Evolutionary conservation across 2,329 filamentous ascomycete species (phyloP).

Genomic region (Beauveria sp.): DNA sequence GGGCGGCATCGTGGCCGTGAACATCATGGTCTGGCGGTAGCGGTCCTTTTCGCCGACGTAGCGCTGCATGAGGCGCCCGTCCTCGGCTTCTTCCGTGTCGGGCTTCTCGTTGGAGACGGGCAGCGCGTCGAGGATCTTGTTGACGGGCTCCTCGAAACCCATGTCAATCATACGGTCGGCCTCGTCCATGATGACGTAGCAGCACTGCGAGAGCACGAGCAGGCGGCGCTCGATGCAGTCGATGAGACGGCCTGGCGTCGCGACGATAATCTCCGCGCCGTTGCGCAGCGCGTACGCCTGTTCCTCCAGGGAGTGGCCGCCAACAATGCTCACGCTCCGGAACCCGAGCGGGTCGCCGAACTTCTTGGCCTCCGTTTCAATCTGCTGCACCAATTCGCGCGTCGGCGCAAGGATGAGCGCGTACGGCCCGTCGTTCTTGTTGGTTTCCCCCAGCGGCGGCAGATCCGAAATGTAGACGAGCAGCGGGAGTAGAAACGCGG

Average conservation of each 20-base stretch:
- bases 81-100: conserved; percentile 84
- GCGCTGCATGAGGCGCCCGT: conserved; percentile 74
- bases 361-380: conserved; percentile 87
- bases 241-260: conserved; percentile 93
- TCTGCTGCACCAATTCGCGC: conserved; percentile 94
- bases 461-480: conserved; percentile 92
- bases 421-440: conserved; percentile 92
- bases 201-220: conserved; percentile 89
- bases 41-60: conserved; percentile 67
- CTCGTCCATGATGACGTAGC: conserved; percentile 99
- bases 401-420: conserved; percentile 96
- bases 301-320: conserved; percentile 90
- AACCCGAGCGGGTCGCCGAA: conserved; percentile 88
- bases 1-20: conserved; percentile 95
- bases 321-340: conserved; percentile 94
- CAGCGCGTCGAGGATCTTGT: conserved; percentile 92
- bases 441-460: conserved; percentile 73
- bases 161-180: conserved; percentile 98
- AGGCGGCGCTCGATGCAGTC: conserved; percentile 94
- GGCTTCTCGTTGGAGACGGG: conserved; percentile 93
- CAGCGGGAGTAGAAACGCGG: conserved; percentile 84
- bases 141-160: conserved; percentile 94
- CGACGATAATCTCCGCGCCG: conserved; percentile 94
- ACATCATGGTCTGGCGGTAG: conserved; percentile 99
- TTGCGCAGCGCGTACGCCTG: conserved; percentile 85